Evolutionary conservation across 2,329 filamentous ascomycete genomes (phyloP).

Genomic region (Trichophyton simii): DNA sequence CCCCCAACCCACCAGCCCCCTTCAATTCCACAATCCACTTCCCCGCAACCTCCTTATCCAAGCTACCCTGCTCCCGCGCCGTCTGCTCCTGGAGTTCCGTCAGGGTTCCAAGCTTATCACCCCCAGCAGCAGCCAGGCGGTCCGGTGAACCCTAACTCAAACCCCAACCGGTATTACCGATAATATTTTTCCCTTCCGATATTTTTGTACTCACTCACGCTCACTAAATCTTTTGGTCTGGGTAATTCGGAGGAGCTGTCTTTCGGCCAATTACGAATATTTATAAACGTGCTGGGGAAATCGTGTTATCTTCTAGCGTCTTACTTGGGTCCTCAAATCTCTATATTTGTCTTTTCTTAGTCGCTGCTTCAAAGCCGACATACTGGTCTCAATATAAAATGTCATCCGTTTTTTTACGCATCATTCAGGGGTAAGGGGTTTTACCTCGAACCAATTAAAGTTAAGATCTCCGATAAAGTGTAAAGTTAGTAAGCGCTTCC

Average conservation of each 20-base stretch:
- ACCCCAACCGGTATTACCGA: constrained; percentile 30
- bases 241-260: not conserved
- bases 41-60: constrained; percentile 24
- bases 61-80: constrained; percentile 20
- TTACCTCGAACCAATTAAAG: not conserved
- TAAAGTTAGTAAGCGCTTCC: not conserved
- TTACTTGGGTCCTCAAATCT: not conserved
- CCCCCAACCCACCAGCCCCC: constrained; percentile 24
- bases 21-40: constrained; percentile 22
- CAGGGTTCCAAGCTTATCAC: constrained; percentile 28
- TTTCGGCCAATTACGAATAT: not conserved
- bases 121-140: constrained; percentile 18
- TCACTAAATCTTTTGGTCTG: not conserved
- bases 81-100: constrained; percentile 11
- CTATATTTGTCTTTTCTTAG: not conserved
- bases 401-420: not conserved
- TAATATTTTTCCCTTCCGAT: not conserved
- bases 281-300: not conserved
- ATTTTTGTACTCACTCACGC: not conserved
- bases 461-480: not conserved
- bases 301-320: not conserved
- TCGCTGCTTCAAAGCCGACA: not conserved
- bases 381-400: not conserved
- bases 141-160: constrained; percentile 18
- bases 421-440: not conserved